A percentile compares a stretch with the other conserved stretches of the same genome.
Evolutionary conservation across 257 asterid genomes (phyloP).

Genomic region (Solanum tarapatanum): DNA sequence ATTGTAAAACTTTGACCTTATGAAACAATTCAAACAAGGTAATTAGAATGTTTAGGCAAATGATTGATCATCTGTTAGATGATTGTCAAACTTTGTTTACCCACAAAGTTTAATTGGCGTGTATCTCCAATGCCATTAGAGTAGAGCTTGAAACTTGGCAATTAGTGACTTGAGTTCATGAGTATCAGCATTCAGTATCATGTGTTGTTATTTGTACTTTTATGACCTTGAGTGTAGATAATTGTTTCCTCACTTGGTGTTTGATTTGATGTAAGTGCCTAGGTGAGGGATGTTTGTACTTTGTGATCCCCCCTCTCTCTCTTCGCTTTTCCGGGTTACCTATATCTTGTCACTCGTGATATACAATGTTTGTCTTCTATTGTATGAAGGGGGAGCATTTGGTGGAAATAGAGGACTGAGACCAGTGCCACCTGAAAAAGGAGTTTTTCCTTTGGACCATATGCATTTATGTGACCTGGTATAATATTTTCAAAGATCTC

Average conservation of each 20-base stretch:
- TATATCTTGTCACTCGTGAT: not conserved
- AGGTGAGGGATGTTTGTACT: not conserved
- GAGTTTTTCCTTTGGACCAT: conserved; percentile 88
- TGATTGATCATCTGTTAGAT: not conserved
- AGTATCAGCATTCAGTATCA: not conserved
- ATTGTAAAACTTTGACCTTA: not conserved
- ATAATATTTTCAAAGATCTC: not conserved
- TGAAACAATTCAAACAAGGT: not conserved
- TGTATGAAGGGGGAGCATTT: not conserved
- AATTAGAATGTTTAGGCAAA: not conserved
- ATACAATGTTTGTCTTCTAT: not conserved
- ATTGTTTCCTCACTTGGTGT: not conserved
- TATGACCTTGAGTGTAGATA: not conserved
- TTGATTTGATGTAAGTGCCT: not conserved
- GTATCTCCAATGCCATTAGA: not conserved
- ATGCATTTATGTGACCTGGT: conserved; percentile 75
- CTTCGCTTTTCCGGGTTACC: not conserved
- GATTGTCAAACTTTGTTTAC: not conserved
- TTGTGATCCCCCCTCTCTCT: not conserved
- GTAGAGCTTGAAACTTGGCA: not conserved
- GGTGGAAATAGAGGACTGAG: not conserved
- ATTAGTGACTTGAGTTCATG: not conserved
- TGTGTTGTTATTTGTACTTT: not conserved
- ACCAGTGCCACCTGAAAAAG: conserved; percentile 54
- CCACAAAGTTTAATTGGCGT: not conserved